These are phyloP conservation scores for Tephrocybe sp. DNA, from an alignment of 768 basidiomycete genomes.

Conservation along the genomic window DNA sequence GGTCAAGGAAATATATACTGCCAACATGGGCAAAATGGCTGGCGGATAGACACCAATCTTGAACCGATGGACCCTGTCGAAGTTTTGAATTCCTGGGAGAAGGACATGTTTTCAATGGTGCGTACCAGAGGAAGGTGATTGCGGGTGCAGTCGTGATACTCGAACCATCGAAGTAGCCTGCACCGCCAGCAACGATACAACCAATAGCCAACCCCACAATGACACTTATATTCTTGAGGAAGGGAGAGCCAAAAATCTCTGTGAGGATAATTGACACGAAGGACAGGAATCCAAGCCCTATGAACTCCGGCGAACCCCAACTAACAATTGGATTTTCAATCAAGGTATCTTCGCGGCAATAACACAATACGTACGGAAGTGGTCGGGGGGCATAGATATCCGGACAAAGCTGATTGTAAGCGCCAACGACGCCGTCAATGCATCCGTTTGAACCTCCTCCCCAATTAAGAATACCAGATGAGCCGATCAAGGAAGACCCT, in stretches of 20 bases:
- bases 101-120: not conserved
- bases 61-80: slow-evolving; percentile 67
- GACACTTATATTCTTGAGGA: slow-evolving; percentile 78
- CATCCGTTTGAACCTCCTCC: slow-evolving; percentile 83
- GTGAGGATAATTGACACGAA: slow-evolving; percentile 76
- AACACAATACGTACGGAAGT: slow-evolving; percentile 44
- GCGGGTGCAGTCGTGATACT: slow-evolving; percentile 67
- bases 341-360: not conserved
- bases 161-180: slow-evolving; percentile 73
- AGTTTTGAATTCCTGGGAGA: not conserved
- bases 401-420: slow-evolving; percentile 73
- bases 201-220: slow-evolving; percentile 76
- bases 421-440: slow-evolving; percentile 53
- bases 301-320: slow-evolving; percentile 83
- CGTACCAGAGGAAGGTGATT: slow-evolving; percentile 80
- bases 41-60: slow-evolving; percentile 77
- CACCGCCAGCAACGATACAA: slow-evolving; percentile 77
- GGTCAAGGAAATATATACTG: slow-evolving; percentile 55
- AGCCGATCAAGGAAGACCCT: slow-evolving; percentile 74
- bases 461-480: slow-evolving; percentile 79
- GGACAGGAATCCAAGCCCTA: slow-evolving; percentile 84
- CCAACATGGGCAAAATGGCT: slow-evolving; percentile 50
- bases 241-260: slow-evolving; percentile 83
- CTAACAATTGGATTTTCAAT: slow-evolving; percentile 24
- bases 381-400: slow-evolving; percentile 69